These are phyloP conservation scores for Omphalea diandra DNA, from an alignment of 441 rosid genomes.

Conservation along the genomic window DNA sequence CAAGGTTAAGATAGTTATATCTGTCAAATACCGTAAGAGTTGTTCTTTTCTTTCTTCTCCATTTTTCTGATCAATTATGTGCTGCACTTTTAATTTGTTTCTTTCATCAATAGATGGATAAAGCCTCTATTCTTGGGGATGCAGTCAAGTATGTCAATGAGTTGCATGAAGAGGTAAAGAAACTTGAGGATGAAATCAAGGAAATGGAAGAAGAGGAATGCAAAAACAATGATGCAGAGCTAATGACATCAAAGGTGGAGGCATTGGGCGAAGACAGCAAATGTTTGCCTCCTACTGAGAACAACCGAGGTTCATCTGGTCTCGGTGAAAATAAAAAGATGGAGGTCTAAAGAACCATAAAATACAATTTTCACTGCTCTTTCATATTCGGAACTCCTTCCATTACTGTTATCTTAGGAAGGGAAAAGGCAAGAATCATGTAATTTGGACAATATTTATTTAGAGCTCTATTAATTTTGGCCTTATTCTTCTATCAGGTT, in stretches of 20 bases:
- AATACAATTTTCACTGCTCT: not conserved
- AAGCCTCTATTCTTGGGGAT: conserved; percentile 58
- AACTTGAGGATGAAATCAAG: conserved; percentile 56
- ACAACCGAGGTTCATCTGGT: conserved; percentile 26
- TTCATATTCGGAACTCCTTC: not conserved
- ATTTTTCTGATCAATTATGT: not conserved
- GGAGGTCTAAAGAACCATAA: conserved; percentile 35
- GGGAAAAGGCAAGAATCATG: not conserved
- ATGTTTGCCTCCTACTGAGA: conserved; percentile 12
- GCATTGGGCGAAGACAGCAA: conserved; percentile 15
- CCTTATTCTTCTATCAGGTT: conserved; percentile 35
- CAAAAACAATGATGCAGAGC: conserved; percentile 20
- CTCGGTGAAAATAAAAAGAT: conserved; percentile 19
- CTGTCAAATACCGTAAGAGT: not conserved
- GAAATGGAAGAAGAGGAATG: conserved; percentile 41
- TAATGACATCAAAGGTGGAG: conserved; percentile 18
- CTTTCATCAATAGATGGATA: conserved; percentile 63
- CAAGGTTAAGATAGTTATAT: conserved; percentile 47
- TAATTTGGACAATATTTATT: not conserved
- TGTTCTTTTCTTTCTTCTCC: not conserved
- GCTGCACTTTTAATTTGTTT: too few relatives aligned
- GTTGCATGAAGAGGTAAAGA: conserved; percentile 44
- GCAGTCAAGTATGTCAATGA: conserved; percentile 65
- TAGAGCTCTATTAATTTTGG: not conserved
- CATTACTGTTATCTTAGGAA: not conserved